Percentiles rank a stretch among this genome's conserved stretches.
These are phyloP conservation scores for Acmispon strigosus DNA, from an alignment of 306 rosid genomes.

Conservation along the genomic window DNA sequence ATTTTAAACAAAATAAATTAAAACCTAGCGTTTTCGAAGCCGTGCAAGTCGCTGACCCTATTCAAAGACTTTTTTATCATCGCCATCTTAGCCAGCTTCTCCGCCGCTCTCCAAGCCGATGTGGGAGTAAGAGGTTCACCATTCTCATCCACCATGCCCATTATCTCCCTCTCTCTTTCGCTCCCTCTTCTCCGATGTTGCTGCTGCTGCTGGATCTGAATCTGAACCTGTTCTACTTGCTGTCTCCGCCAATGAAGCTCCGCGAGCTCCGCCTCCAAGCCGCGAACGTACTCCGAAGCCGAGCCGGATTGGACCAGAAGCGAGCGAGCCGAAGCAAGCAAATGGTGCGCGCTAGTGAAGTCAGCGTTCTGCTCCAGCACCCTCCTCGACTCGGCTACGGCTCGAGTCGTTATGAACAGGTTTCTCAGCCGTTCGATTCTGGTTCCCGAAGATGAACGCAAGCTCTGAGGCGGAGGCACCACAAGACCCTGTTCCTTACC, in stretches of 20 bases:
- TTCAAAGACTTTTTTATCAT: constrained; percentile 67
- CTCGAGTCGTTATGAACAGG: constrained; percentile 53
- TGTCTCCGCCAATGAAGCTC: constrained; percentile 67
- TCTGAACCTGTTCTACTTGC: constrained; percentile 21
- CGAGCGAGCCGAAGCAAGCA: constrained; percentile 63
- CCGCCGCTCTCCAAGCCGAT: constrained; percentile 85
- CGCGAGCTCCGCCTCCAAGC: constrained; percentile 65
- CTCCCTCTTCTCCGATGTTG: constrained; percentile 43
- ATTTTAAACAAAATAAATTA: background rate
- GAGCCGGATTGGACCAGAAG: constrained; percentile 46
- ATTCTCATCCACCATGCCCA: constrained; percentile 41
- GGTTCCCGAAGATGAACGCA: constrained; percentile 22
- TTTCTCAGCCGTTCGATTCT: constrained; percentile 45
- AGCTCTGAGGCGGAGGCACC: constrained; percentile 38
- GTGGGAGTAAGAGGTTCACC: constrained; percentile 82
- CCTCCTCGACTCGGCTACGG: constrained; percentile 69
- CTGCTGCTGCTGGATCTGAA: constrained; percentile 26
- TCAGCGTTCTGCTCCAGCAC: constrained; percentile 42
- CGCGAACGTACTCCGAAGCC: constrained; percentile 35
- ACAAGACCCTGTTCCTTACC: constrained; percentile 50
- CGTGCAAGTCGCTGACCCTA: constrained; percentile 75
- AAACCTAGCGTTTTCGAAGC: constrained; percentile 89
- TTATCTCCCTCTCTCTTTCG: constrained; percentile 26
- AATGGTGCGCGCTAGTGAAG: constrained; percentile 50
- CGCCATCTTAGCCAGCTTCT: constrained; percentile 78